phyloP scores from a whole-genome alignment of 2,329 filamentous ascomycete species.

The Scedosporium minutisporum region DNA sequence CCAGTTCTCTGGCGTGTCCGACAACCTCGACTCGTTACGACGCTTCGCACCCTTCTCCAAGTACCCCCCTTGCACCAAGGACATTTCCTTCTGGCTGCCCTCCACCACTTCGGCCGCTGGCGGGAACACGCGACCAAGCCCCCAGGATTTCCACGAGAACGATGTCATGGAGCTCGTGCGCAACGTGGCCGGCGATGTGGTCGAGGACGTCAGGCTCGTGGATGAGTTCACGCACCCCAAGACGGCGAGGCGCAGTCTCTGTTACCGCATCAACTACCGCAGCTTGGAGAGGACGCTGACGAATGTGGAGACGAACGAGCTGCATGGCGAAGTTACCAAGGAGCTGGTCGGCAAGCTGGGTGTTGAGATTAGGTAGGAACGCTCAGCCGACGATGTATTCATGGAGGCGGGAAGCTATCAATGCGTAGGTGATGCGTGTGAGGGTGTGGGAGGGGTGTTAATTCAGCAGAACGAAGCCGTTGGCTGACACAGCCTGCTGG shows the following conservation, averaged over 20 bases:
- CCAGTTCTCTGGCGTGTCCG: conserved; percentile 64
- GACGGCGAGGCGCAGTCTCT: conserved; percentile 72
- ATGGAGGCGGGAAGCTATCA: background rate
- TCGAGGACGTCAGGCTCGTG: conserved; percentile 77
- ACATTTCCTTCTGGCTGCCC: conserved; percentile 85
- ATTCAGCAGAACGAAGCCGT: background rate
- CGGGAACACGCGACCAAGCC: conserved; percentile 30
- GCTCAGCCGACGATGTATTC: background rate
- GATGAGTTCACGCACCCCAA: conserved; percentile 87
- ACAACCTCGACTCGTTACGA: conserved; percentile 35
- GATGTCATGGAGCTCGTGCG: conserved; percentile 95
- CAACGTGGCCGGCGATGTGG: conserved; percentile 67
- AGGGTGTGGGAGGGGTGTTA: background rate
- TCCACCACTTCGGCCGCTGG: conserved; percentile 32
- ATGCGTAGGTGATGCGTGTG: background rate
- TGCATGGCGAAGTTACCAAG: conserved; percentile 60
- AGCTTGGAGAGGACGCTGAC: conserved; percentile 86
- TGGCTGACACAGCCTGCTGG: background rate
- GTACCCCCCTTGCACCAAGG: conserved; percentile 79
- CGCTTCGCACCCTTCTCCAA: conserved; percentile 85
- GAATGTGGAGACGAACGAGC: conserved; percentile 65
- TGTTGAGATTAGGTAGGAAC: conserved; percentile 57
- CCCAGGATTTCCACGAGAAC: conserved; percentile 71
- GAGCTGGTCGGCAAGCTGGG: conserved; percentile 61
- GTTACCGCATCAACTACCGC: conserved; percentile 88